Conservation (phyloP, 2,329 filamentous ascomycete species). For the Colletotrichum aenigma region DNA sequence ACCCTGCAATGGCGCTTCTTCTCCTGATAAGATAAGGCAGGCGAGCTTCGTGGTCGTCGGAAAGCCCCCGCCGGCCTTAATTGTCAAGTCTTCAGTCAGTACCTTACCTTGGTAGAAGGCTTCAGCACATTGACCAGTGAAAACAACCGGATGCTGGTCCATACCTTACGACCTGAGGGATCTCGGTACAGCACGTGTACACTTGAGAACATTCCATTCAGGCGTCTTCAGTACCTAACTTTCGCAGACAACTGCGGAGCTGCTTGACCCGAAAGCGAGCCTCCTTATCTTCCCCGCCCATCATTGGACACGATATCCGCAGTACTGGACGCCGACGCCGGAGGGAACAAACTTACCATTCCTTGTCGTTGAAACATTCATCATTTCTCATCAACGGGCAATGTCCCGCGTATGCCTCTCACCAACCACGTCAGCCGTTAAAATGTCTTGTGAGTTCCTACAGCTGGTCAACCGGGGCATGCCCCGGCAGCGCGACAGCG, state of each 20-base stretch:
- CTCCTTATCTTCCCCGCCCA: not conserved
- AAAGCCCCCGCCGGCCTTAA: not conserved
- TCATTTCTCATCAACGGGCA: not conserved
- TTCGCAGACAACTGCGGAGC: not conserved
- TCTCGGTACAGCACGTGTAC: not conserved
- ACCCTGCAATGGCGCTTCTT: not conserved
- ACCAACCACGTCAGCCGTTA: not conserved
- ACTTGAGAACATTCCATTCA: not conserved
- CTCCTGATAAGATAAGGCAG: not conserved
- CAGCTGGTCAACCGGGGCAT: not conserved
- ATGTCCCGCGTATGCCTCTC: not conserved
- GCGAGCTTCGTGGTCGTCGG: not conserved
- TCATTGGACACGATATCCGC: not conserved
- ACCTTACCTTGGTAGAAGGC: not conserved
- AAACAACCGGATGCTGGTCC: not conserved
- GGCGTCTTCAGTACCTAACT: not conserved
- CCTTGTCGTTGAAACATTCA: not conserved
- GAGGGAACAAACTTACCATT: not conserved
- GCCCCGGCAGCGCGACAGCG: not conserved
- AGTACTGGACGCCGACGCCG: not conserved
- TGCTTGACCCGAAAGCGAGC: not conserved
- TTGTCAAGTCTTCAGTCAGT: not conserved
- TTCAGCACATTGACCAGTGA: not conserved
- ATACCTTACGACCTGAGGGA: not conserved
- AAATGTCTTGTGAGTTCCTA: not conserved